Evolutionary conservation across 2,329 filamentous ascomycete genomes (phyloP), one percentile per base, ranked within the genome.

Genomic region (Pleoardoris graminearum): DNA sequence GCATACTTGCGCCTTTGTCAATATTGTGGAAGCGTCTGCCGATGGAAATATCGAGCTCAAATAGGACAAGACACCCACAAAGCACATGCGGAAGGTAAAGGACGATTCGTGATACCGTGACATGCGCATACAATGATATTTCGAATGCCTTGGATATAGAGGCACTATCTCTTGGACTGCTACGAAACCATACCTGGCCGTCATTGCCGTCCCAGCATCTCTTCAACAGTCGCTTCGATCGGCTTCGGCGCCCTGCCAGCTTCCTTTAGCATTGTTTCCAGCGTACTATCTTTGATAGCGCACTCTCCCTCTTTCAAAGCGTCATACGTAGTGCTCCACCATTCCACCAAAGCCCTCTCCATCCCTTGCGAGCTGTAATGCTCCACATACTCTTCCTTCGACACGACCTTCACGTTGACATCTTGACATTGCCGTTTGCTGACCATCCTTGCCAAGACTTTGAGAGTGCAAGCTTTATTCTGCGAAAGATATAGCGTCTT

Each of bases 311-410:
- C 68, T 30, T 63, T 61, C 29, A 80, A 35, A 37, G 76, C 76
- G 55, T 77, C 75, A 52, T 79, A 79, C 21, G 75, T 75, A 30
- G 66, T 73, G 32, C 70, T 72, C 77, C 77, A 80, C 77, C 77
- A 79, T 58, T 73, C 73, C 5, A 79, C 72, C 37, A 68, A 62
- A 7, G 61, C 52, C 45, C 68, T 67, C 19, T 76, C 68, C 61
- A 71, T 71, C 0, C 66, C 66, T 47, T 61, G 68, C 35, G 74
- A 62, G 7, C 74, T 65, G 59, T 79, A 77, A 53, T 61, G 75
- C 17, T 68, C 63, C 51, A 77, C 76, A 51, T 77, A 73, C 54
- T 76, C 75, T 29, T 73, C 63, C 48, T 67, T 69, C 4, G 51
- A 43, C 3, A 77, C 74, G 3, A 75, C 53, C 58, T 72, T 73